phyloP scores from a whole-genome alignment of 176 grass and related monocot species.

The Hsuehochloa calcarea region DNA sequence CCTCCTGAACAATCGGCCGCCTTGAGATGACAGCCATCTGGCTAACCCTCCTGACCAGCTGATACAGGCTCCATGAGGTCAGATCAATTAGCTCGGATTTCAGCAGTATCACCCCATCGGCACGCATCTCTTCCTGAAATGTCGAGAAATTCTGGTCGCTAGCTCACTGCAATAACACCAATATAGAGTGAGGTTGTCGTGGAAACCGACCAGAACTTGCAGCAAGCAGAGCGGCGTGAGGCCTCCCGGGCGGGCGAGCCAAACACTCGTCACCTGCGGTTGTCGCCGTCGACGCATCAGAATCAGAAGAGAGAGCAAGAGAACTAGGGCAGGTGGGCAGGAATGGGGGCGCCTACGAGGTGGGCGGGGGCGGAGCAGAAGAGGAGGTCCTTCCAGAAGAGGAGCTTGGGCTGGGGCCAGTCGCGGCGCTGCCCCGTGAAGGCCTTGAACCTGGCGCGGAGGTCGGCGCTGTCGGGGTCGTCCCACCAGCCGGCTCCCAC shows the following conservation, averaged over 20 bases:
- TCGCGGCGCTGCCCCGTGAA: constrained; percentile 71
- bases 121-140: constrained; percentile 69
- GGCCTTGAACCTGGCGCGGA: constrained; percentile 67
- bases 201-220: constrained; percentile 56
- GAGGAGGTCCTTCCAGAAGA: constrained; percentile 67
- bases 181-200: not conserved
- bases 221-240: constrained; percentile 62
- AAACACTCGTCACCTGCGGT: constrained; percentile 50
- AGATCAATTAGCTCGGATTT: constrained; percentile 67
- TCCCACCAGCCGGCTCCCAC: constrained; percentile 53
- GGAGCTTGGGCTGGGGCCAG: constrained; percentile 55
- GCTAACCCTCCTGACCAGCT: constrained; percentile 47
- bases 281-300: not conserved
- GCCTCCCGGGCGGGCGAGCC: constrained; percentile 51
- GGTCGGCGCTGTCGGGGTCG: constrained; percentile 40
- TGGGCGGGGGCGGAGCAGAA: constrained; percentile 40
- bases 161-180: not conserved
- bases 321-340: not conserved
- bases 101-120: constrained; percentile 53
- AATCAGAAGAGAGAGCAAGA: constrained; percentile 11
- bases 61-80: constrained; percentile 40
- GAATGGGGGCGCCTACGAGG: constrained; percentile 28
- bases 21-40: constrained; percentile 42
- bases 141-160: not conserved
- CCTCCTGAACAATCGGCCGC: constrained; percentile 37